Conservation (phyloP, 768 basidiomycete species). For the Trametes cinnabarina region DNA sequence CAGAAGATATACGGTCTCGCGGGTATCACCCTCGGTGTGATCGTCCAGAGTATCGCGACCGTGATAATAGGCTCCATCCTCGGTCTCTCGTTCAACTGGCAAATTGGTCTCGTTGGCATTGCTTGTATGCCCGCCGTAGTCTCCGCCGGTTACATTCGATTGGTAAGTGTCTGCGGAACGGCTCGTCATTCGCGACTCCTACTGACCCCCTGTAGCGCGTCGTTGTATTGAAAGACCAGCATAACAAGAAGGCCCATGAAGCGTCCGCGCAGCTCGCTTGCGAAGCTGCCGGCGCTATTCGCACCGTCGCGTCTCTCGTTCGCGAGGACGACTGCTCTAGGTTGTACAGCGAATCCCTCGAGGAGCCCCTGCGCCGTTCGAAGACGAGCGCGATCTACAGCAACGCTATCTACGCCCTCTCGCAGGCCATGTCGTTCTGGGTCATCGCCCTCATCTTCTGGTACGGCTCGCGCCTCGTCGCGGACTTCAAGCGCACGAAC, state of each 20-base stretch:
- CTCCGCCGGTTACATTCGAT: constrained; percentile 78
- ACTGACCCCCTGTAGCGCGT: constrained; percentile 48
- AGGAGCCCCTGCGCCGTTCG: constrained; percentile 64
- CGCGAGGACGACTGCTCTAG: constrained; percentile 76
- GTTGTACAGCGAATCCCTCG: constrained; percentile 69
- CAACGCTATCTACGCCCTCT: constrained; percentile 65
- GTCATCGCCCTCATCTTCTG: constrained; percentile 85
- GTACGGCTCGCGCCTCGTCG: constrained; percentile 67
- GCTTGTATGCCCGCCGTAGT: constrained; percentile 70
- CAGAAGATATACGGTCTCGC: constrained; percentile 88
- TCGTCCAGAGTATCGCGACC: constrained; percentile 76
- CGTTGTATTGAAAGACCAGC: constrained; percentile 84
- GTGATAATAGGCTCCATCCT: constrained; percentile 69
- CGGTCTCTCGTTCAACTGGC: constrained; percentile 76
- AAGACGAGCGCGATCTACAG: constrained; percentile 65
- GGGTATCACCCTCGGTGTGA: constrained; percentile 84
- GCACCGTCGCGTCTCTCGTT: constrained; percentile 87
- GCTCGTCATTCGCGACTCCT: too few relatives aligned
- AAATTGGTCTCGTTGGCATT: constrained; percentile 78
- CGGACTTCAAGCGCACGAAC: constrained; percentile 49
- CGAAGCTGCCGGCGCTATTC: constrained; percentile 86
- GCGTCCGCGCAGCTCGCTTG: constrained; percentile 85
- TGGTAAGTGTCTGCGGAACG: constrained; percentile 48
- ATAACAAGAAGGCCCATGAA: constrained; percentile 79
- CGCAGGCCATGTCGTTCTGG: constrained; percentile 73